Evolutionary conservation across 495 filamentous ascomycete genomes (phyloP), one percentile per base, ranked within the genome.

Genomic region (Cercophora newfieldiana): DNA sequence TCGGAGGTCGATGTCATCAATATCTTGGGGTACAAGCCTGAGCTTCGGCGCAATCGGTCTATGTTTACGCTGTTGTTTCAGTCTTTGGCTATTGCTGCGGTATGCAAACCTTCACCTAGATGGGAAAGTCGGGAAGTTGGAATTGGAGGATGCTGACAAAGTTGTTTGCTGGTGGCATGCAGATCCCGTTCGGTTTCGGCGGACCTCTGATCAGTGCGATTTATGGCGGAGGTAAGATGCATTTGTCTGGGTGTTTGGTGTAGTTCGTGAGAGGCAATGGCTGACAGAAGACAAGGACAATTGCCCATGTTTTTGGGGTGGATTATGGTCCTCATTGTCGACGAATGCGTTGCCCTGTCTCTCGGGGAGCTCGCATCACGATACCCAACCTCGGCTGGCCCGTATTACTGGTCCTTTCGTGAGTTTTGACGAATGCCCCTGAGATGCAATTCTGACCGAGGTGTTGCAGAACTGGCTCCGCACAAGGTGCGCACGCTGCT

Each of bases 291-390:
- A 1, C 14, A 31, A 70, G 69, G 64, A 16, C 67, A 68, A 61
- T 49, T 76, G 28, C 75, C 74, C 28, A 71, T 74, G 33, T 71
- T 74, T 33, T 68, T 78, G 19, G 86, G 86, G 57, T 89, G 86
- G 86, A 83, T 89, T 53, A 64, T 86, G 7, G 83, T 88, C 29
- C 82, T 84, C 24, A 80, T 88, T 68, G 83, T 89, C 67, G 81
- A 86, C 6, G 78, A 84, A 64, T 83, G 82, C 66, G 83, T 89
- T 60, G 87, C 85, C 30, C 72, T 86, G 1, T 79, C 82, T 21
- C 86, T 89, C 77, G 87, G 84, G 0, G 87, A 89, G 70, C 88
- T 89, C 61, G 85, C 86, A 25, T 86, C 83, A 14, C 85, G 85
- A 0, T 85, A 87, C 64, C 87, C 87, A 0, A 89, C 86, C 6